Evolutionary conservation across 2,329 filamentous ascomycete genomes (phyloP).

Genomic region (Ilyonectria robusta): DNA sequence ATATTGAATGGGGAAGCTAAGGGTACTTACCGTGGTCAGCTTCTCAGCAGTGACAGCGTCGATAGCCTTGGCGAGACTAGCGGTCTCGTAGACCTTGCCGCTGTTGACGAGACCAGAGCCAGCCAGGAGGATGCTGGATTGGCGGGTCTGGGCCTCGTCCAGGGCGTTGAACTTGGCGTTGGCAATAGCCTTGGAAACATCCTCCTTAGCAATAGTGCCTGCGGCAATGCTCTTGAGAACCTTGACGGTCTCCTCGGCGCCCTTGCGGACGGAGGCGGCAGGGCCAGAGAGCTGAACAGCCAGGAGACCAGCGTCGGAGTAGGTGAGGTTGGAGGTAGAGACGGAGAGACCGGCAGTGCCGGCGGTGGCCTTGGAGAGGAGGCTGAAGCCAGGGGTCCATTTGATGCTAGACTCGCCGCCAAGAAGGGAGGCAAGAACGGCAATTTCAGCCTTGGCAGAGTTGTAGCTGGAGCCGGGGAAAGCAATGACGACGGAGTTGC

Average conservation of each 20-base stretch:
- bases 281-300: conserved; percentile 85
- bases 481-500: conserved; percentile 89
- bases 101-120: conserved; percentile 87
- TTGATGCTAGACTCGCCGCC: conserved; percentile 94
- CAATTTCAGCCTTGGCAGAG: conserved; percentile 89
- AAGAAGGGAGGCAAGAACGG: conserved; percentile 89
- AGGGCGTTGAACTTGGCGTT: conserved; percentile 94
- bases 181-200: conserved; percentile 91
- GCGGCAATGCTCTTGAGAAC: conserved; percentile 85
- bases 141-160: conserved; percentile 83
- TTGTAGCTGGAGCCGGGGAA: conserved; percentile 91
- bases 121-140: conserved; percentile 84
- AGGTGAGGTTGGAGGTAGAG: conserved; percentile 83
- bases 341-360: conserved; percentile 76
- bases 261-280: conserved; percentile 79
- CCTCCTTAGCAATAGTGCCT: conserved; percentile 84
- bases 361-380: conserved; percentile 85
- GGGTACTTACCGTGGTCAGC: conserved; percentile 82
- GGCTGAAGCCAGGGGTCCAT: conserved; percentile 93
- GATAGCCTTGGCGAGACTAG: conserved; percentile 82
- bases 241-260: conserved; percentile 83
- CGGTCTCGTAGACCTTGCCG: conserved; percentile 86
- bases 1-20: conserved; percentile 38
- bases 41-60: conserved; percentile 87
- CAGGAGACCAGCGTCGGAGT: conserved; percentile 95